Evolutionary conservation across 2,329 filamentous ascomycete genomes (phyloP).

Genomic region (Pseudogymnoascus pannorum): DNA sequence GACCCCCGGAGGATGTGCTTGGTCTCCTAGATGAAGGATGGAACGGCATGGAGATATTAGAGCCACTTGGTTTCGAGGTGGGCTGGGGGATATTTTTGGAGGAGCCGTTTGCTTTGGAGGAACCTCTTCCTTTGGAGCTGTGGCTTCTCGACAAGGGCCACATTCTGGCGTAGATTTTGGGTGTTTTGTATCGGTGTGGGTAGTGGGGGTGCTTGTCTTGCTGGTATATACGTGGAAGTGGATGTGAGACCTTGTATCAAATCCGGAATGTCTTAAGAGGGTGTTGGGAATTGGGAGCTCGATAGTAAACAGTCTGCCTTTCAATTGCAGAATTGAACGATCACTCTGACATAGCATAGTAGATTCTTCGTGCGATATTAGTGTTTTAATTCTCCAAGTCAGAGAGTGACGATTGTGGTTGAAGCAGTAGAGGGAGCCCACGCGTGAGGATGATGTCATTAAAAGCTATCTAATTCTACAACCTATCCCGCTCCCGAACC

Average conservation of each 20-base stretch:
- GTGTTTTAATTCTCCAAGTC: not conserved
- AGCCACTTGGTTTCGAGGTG: not conserved
- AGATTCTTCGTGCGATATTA: not conserved
- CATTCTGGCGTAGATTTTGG: not conserved
- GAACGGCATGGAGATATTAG: not conserved
- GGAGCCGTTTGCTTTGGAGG: not conserved
- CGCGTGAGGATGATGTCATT: conserved; percentile 2
- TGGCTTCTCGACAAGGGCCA: not conserved
- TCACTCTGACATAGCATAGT: not conserved
- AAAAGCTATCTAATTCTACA: not conserved
- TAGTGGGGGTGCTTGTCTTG: not conserved
- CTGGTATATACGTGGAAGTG: not conserved
- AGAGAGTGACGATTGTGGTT: not conserved
- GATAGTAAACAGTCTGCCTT: not conserved
- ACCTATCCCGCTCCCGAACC: not conserved
- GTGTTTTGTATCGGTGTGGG: not conserved
- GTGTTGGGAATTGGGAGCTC: not conserved
- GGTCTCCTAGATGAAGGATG: not conserved
- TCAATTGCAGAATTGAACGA: not conserved
- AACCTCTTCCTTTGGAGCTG: not conserved
- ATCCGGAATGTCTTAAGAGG: not conserved
- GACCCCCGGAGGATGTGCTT: not conserved
- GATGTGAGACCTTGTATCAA: not conserved
- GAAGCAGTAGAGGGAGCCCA: not conserved
- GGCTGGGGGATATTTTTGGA: not conserved